Conservation (phyloP, 495 filamentous ascomycete species). For the Aspergillus avenaceus region DNA sequence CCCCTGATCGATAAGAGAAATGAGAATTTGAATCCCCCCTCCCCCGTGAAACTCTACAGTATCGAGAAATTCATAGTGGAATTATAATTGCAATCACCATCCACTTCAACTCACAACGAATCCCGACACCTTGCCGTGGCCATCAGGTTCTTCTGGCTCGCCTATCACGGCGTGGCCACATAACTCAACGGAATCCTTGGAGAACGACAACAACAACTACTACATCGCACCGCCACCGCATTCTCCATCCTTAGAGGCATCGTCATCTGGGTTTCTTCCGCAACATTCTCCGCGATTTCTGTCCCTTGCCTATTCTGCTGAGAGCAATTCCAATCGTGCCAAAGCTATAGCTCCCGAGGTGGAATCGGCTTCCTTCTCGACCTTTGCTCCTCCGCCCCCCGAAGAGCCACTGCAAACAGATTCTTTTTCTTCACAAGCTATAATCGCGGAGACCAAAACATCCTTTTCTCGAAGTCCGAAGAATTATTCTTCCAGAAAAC, state of each 20-base stretch:
- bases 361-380: conserved; percentile 52
- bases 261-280: conserved; percentile 52
- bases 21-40: conserved; percentile 22
- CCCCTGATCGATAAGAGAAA: conserved; percentile 30
- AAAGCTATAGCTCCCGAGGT: conserved; percentile 55
- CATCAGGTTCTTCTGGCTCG: conserved; percentile 60
- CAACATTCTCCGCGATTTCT: conserved; percentile 61
- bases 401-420: conserved; percentile 43
- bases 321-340: conserved; percentile 39
- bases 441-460: conserved; percentile 78
- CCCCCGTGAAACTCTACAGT: conserved; percentile 11
- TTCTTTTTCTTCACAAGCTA: conserved; percentile 44
- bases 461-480: conserved; percentile 72
- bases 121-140: conserved; percentile 63
- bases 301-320: conserved; percentile 52
- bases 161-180: conserved; percentile 58
- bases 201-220: conserved; percentile 47
- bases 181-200: conserved; percentile 37
- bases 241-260: conserved; percentile 60
- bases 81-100: neutral
- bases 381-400: conserved; percentile 44
- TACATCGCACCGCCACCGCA: conserved; percentile 58
- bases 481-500: conserved; percentile 62
- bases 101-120: conserved; percentile 1
- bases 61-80: neutral